phyloP scores from a whole-genome alignment of 2,329 filamentous ascomycete genomes.

The Fusarium haematococcum region DNA sequence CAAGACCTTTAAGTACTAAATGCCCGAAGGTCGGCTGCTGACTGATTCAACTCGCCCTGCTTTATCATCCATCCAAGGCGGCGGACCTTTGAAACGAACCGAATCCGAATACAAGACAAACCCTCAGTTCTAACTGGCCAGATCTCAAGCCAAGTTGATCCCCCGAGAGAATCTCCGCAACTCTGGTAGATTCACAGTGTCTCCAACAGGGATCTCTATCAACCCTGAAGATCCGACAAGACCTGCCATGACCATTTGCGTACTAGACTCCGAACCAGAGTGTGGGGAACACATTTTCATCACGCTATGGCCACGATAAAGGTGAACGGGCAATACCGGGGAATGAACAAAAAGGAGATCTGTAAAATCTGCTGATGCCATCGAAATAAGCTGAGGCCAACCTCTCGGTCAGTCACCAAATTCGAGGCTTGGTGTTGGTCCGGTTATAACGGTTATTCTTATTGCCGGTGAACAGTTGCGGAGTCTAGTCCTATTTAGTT shows the following conservation, averaged over 20 bases:
- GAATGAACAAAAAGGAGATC: neutral
- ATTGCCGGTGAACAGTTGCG: conserved; percentile 6
- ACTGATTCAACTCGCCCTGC: neutral
- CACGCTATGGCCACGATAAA: neutral
- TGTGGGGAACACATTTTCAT: neutral
- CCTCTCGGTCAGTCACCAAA: neutral
- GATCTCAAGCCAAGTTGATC: neutral
- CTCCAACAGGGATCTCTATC: neutral
- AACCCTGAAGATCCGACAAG: conserved; percentile 23
- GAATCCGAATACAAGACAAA: neutral
- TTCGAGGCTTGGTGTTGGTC: neutral
- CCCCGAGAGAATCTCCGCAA: neutral
- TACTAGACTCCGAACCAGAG: conserved; percentile 41
- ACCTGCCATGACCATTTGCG: conserved; percentile 19
- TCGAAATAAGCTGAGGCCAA: neutral
- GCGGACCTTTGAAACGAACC: neutral
- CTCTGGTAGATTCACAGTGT: neutral
- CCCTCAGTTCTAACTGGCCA: neutral
- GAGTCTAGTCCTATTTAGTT: conserved; percentile 36
- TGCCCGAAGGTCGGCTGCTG: neutral
- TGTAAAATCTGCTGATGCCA: neutral
- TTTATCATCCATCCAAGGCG: neutral
- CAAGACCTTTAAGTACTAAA: neutral
- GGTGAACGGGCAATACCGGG: neutral
- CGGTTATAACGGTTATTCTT: neutral